These are phyloP conservation scores for Mrakia gelida DNA, from an alignment of 768 basidiomycete genomes.

Conservation along the genomic window DNA sequence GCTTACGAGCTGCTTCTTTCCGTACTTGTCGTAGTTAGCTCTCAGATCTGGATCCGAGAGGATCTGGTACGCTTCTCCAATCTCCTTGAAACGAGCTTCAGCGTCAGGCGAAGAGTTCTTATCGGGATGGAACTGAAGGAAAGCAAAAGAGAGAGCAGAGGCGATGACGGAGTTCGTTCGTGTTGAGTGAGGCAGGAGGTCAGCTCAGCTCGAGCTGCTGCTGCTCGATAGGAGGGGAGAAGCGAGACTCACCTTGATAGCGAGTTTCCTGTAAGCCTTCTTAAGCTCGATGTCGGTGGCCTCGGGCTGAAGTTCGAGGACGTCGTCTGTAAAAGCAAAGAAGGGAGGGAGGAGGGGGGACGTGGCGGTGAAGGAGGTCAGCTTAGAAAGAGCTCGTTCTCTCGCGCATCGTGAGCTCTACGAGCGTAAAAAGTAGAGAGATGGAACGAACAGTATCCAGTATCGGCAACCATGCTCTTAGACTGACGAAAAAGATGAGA, in stretches of 20 bases:
- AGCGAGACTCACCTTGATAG: constrained; percentile 67
- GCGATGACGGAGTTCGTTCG: constrained; percentile 3
- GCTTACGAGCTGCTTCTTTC: constrained; percentile 69
- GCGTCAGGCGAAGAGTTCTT: constrained; percentile 64
- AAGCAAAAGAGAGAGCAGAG: constrained; percentile 14
- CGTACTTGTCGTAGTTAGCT: constrained; percentile 90
- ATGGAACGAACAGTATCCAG: constrained; percentile 4
- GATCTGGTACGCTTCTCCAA: constrained; percentile 96
- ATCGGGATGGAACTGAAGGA: constrained; percentile 68
- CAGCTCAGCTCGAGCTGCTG: constrained; percentile 5
- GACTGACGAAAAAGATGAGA: neutral
- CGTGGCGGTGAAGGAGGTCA: neutral
- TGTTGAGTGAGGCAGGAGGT: neutral
- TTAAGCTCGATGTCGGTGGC: constrained; percentile 56
- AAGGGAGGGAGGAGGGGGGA: neutral
- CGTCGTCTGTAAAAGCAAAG: constrained; percentile 35
- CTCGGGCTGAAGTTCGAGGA: constrained; percentile 44
- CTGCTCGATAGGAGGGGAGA: neutral
- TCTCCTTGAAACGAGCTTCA: constrained; percentile 93
- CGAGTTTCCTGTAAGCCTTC: constrained; percentile 90
- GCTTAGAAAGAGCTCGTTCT: neutral
- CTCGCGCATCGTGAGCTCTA: neutral
- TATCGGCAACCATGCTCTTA: neutral
- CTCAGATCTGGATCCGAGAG: constrained; percentile 64
- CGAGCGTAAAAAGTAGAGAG: neutral